Conservation (phyloP, 202 grass and related monocot genomes). For the Hordeum pubiflorum region DNA sequence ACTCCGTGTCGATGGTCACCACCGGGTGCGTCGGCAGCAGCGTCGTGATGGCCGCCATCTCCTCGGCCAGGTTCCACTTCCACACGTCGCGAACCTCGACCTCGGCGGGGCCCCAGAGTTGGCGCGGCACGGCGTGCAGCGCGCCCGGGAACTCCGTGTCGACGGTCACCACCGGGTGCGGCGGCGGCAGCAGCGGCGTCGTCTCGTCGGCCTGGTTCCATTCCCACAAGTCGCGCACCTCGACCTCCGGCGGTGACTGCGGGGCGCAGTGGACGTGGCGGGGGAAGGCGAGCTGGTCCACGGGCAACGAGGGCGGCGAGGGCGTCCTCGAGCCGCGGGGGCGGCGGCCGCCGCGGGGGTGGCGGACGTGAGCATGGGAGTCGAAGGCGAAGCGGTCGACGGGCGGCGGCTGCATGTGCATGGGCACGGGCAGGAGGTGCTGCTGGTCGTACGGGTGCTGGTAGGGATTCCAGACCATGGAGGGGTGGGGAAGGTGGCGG, state of each 20-base stretch:
- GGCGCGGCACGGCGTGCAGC: neutral
- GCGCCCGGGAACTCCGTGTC: constrained; percentile 35
- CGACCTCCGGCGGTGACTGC: no score
- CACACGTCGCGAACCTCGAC: constrained; percentile 39
- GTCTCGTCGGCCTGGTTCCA: constrained; percentile 19
- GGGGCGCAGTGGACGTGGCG: neutral
- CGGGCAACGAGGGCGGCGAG: neutral
- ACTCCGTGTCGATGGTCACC: constrained; percentile 38
- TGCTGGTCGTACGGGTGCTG: no score
- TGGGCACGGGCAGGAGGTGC: neutral
- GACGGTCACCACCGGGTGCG: constrained; percentile 20
- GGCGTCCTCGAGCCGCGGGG: neutral
- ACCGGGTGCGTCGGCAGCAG: constrained; percentile 16
- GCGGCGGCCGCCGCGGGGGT: neutral
- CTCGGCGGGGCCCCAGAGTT: neutral
- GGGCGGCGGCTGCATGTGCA: neutral
- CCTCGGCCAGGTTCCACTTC: constrained; percentile 6
- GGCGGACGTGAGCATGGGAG: neutral
- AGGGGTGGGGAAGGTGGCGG: neutral
- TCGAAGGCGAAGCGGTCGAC: neutral
- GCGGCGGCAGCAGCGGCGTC: neutral
- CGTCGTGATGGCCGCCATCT: neutral
- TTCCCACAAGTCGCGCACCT: constrained; percentile 34
- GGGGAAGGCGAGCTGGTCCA: neutral
- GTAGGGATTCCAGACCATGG: neutral